Percentiles rank a stretch among this genome's conserved stretches.
Evolutionary conservation across 257 asterid species (phyloP).

Genomic region (Echites panduratus): DNA sequence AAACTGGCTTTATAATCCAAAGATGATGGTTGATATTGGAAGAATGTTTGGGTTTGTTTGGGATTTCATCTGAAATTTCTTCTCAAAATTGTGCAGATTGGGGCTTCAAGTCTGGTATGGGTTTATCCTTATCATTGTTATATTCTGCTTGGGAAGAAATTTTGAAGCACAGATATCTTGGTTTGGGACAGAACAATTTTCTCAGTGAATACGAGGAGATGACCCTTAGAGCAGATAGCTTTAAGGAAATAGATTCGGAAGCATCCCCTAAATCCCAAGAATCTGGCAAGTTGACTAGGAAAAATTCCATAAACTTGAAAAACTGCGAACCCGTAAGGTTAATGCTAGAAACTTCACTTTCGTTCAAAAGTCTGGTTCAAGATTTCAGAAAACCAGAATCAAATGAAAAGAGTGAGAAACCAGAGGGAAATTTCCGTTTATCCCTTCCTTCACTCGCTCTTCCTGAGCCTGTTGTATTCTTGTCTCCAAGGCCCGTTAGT

Average conservation of each 20-base stretch:
- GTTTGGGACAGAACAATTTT: conserved; percentile 14
- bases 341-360: conserved; percentile 47
- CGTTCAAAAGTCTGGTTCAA: conserved; percentile 61
- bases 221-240: conserved; percentile 30
- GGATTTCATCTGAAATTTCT: conserved; percentile 1
- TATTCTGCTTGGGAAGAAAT: conserved; percentile 41
- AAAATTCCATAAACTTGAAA: conserved; percentile 50
- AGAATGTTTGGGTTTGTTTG: neutral
- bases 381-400: conserved; percentile 26
- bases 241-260: conserved; percentile 32
- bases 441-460: conserved; percentile 22
- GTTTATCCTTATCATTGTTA: conserved; percentile 32
- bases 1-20: neutral
- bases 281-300: conserved; percentile 33
- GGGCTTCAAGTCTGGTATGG: conserved; percentile 19
- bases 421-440: neutral
- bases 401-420: conserved; percentile 8
- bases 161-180: conserved; percentile 18
- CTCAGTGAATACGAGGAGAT: conserved; percentile 17
- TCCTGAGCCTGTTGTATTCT: conserved; percentile 57
- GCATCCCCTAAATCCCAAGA: conserved; percentile 22
- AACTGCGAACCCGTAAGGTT: conserved; percentile 59
- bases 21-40: neutral
- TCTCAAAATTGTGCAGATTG: conserved; percentile 17
- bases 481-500: conserved; percentile 60